A percentile compares a stretch with the other conserved stretches of the same genome.
These are phyloP conservation scores for Neurospora sp. DNA, from an alignment of 495 filamentous ascomycete species.

Conservation along the genomic window DNA sequence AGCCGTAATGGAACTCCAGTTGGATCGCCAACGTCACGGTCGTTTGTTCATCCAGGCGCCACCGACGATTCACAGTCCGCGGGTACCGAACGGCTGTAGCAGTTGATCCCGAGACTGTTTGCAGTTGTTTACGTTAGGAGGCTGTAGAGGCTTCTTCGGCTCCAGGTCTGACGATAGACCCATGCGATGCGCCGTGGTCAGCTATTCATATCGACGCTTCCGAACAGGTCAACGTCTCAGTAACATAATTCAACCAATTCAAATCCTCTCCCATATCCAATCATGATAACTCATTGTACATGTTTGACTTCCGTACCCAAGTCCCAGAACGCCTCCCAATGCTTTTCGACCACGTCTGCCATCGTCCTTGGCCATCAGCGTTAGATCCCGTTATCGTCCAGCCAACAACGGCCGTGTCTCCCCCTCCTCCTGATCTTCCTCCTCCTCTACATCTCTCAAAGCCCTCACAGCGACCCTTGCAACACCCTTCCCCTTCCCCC, in stretches of 20 bases:
- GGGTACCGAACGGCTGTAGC: neutral
- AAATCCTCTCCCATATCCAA: neutral
- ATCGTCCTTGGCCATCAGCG: neutral
- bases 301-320: neutral
- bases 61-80: neutral
- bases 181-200: neutral
- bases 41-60: neutral
- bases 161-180: neutral
- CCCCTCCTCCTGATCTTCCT: neutral
- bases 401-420: neutral
- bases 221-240: neutral
- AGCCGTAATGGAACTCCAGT: neutral
- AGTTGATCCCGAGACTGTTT: neutral
- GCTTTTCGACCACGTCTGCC: neutral
- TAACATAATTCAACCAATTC: neutral
- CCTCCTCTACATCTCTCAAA: neutral
- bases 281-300: neutral
- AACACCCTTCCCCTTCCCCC: neutral
- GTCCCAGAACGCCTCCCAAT: neutral
- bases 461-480: neutral
- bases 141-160: neutral
- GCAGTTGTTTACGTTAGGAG: neutral
- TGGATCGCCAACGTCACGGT: neutral
- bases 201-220: neutral
- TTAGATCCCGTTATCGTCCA: neutral